phyloP scores from a whole-genome alignment of 305 asterid species.

The Stenogyne calaminthoides region DNA sequence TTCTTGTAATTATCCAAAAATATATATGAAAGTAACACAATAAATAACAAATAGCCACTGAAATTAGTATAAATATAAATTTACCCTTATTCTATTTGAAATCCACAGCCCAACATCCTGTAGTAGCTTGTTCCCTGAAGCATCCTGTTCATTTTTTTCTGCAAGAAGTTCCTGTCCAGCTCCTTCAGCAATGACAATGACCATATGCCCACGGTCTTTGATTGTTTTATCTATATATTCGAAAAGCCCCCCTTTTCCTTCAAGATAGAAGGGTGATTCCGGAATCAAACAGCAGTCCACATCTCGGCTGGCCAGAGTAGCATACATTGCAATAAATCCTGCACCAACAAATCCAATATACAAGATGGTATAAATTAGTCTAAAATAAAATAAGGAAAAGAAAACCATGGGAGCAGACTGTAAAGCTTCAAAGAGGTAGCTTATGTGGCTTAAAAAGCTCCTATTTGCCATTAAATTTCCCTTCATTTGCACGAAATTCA shows the following conservation, averaged over 20 bases:
- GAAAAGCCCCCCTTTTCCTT: slow-evolving; percentile 71
- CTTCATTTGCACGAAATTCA: neutral
- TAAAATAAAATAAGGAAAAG: neutral
- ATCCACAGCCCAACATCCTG: slow-evolving; percentile 85
- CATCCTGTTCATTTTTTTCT: slow-evolving; percentile 61
- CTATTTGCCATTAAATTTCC: neutral
- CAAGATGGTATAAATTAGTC: slow-evolving; percentile 2
- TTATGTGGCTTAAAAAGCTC: neutral
- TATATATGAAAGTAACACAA: slow-evolving; percentile 11
- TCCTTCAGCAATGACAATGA: slow-evolving; percentile 73
- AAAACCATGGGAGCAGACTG: neutral
- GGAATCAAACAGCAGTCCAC: slow-evolving; percentile 83
- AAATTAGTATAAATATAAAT: neutral
- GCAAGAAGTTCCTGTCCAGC: slow-evolving; percentile 81
- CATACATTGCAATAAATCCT: slow-evolving; percentile 84
- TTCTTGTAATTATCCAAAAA: neutral
- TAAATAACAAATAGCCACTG: neutral
- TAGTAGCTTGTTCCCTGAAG: slow-evolving; percentile 80
- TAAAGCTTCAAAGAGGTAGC: neutral
- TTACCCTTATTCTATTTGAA: slow-evolving; percentile 44
- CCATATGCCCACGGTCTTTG: slow-evolving; percentile 73
- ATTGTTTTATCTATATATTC: slow-evolving; percentile 65
- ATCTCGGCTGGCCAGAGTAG: slow-evolving; percentile 84
- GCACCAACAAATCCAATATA: slow-evolving; percentile 30
- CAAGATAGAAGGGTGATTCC: slow-evolving; percentile 73